Conservation (phyloP, 331 rosid species). For the Phaseolus coccineus region DNA sequence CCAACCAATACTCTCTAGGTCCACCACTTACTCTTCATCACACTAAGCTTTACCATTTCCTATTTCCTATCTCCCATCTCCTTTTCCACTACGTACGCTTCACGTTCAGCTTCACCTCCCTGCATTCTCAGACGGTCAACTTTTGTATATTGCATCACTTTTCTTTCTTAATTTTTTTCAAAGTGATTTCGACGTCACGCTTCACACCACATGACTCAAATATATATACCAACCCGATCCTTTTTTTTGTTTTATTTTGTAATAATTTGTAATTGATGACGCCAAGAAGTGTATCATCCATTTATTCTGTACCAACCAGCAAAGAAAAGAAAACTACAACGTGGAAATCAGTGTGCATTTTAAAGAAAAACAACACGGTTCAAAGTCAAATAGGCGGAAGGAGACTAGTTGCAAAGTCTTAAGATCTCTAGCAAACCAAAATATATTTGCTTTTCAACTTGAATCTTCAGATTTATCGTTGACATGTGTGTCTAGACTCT, state of each 20-base stretch:
- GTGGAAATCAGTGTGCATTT: background rate
- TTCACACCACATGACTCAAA: background rate
- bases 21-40: constrained; percentile 42
- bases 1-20: constrained; percentile 47
- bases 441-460: background rate
- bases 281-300: background rate
- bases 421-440: constrained; percentile 2
- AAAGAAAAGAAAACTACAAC: background rate
- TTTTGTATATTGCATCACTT: constrained; percentile 8
- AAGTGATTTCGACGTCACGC: constrained; percentile 10
- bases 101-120: background rate
- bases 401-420: background rate
- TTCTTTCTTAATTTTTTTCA: background rate
- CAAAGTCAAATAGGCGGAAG: constrained; percentile 17
- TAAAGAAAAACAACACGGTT: background rate
- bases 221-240: background rate
- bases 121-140: background rate
- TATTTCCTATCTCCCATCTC: background rate
- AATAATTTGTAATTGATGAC: background rate
- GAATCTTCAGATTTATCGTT: background rate
- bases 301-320: constrained; percentile 8
- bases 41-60: background rate
- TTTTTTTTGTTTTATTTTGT: constrained; percentile 16
- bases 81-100: background rate
- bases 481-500: background rate